Conservation (phyloP, 2,329 filamentous ascomycete species). For the Juglanconis oblonga region DNA sequence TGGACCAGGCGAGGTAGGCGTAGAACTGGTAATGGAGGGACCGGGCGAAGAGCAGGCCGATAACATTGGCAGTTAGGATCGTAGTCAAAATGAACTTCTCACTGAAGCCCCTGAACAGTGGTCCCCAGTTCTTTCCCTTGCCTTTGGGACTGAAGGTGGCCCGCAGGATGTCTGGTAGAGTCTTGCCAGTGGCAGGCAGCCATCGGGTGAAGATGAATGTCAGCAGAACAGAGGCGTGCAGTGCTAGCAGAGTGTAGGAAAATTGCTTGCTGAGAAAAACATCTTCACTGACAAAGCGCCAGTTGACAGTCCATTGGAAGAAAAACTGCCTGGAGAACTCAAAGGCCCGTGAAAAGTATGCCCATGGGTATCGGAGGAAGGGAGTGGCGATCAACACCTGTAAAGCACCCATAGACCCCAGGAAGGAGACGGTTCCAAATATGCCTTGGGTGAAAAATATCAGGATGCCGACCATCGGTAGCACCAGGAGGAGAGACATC, state of each 20-base stretch:
- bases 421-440: constrained; percentile 61
- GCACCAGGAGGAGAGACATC: constrained; percentile 82
- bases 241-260: constrained; percentile 60
- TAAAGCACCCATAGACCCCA: constrained; percentile 9
- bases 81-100: constrained; percentile 73
- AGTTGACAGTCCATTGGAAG: constrained; percentile 99
- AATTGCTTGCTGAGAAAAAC: constrained; percentile 70
- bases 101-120: constrained; percentile 30
- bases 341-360: constrained; percentile 81
- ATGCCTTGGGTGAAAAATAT: constrained; percentile 73
- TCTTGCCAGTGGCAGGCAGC: constrained; percentile 65
- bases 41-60: constrained; percentile 82
- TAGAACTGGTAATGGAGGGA: constrained; percentile 96
- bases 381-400: constrained; percentile 67
- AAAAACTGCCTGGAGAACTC: constrained; percentile 88
- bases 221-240: constrained; percentile 64
- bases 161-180: constrained; percentile 51
- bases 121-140: constrained; percentile 27
- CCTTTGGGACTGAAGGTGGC: constrained; percentile 40
- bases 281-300: constrained; percentile 88
- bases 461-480: constrained; percentile 76
- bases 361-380: constrained; percentile 66
- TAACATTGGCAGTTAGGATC: constrained; percentile 70
- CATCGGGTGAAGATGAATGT: constrained; percentile 67
- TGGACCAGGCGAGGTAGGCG: constrained; percentile 84